phyloP scores from a whole-genome alignment of 2,329 filamentous ascomycete species.

The Cryphonectria naterciae region DNA sequence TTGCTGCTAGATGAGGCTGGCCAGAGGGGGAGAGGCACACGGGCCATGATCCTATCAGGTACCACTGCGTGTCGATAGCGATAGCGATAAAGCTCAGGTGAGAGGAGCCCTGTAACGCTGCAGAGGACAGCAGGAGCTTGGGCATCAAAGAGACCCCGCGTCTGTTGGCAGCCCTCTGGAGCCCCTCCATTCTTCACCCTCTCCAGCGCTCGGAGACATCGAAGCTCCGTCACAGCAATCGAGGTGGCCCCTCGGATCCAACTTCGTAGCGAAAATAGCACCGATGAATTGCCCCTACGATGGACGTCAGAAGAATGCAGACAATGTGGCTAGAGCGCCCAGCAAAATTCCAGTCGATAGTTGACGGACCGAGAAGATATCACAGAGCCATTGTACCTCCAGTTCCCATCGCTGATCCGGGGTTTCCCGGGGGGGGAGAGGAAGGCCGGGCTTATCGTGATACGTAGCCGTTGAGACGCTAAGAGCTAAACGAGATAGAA shows the following conservation, averaged over 20 bases:
- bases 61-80: conserved; percentile 22
- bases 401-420: conserved; percentile 10
- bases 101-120: conserved; percentile 9
- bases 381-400: background rate
- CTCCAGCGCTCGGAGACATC: background rate
- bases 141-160: background rate
- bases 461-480: conserved; percentile 28
- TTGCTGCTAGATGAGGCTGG: conserved; percentile 4
- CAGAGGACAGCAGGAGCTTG: conserved; percentile 3
- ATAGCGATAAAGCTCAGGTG: conserved; percentile 29
- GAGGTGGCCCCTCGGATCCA: conserved; percentile 13
- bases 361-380: background rate
- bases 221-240: conserved; percentile 14
- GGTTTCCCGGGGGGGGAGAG: background rate
- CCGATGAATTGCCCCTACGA: conserved; percentile 10
- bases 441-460: conserved; percentile 28
- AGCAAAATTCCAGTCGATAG: background rate
- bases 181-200: background rate
- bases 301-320: background rate
- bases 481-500: background rate
- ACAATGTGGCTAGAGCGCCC: background rate
- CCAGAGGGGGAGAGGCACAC: background rate
- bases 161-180: no score
- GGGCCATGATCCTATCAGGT: background rate
- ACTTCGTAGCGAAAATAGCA: background rate